Evolutionary conservation across 1,139 yeast genomes (phyloP), one percentile per base, ranked within the genome.

Genomic region (Magnusiomyces fungicola): DNA sequence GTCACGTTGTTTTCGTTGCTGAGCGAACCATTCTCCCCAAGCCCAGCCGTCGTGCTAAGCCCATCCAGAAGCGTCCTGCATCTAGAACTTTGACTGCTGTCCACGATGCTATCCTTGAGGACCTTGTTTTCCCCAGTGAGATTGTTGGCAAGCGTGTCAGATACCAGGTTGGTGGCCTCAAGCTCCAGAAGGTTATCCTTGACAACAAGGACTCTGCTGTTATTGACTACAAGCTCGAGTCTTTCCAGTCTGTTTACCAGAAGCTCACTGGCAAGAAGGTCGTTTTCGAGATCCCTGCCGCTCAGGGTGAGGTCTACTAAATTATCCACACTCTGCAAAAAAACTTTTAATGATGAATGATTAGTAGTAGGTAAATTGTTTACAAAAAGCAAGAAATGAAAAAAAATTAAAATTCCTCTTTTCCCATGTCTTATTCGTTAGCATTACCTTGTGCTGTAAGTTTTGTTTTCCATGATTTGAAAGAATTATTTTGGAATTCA

Each of bases 261-360:
- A 90, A 90, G 81, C 88, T 92, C 76, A 92, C 98, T 69, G 98
- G 98, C 79, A 94, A 92, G 84, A 95, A 89, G 78, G 97, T 92
- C 78, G 95, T 89, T 69, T 92, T 92, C 72, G 97, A 90, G 83
- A 87, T 90, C 76, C 95, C 96, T 70, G 61, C 69, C 51, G 57
- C 62, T 58, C 67, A 63, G 71, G 83, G 79, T 65, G 84, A 80
- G 69, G 79, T 79, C 69, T 76, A 74, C 73, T 80, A 79, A 76
- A 65, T 68, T 18, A 47, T 21, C 3, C 30, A 27, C 36, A 32
- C 36, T 32, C n/a, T 32, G 36, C 36, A 32, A 32, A 9, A 32
- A 32, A 32, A 32, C 12, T 14, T 14, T 44, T 24, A 36, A 18
- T 22, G 27, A 40, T 43, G 37, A 43, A 43, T 43, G 45, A 43